Conservation (phyloP, 768 basidiomycete genomes). For the Termitomyces heimii region DNA sequence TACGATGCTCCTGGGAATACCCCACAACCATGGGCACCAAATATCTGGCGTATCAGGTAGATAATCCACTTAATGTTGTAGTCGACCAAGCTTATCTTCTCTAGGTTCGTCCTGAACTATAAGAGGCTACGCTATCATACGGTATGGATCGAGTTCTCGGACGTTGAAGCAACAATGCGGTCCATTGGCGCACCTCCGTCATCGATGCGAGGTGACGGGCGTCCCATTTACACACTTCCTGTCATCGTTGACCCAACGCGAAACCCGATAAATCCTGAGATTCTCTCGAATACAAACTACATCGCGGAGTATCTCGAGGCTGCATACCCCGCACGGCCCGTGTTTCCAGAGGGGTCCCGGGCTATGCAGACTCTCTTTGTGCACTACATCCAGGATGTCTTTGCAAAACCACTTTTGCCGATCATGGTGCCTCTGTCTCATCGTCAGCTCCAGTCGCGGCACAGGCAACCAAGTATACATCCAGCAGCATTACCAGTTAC, state of each 20-base stretch:
- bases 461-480: conserved; percentile 37
- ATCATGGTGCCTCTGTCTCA: conserved; percentile 70
- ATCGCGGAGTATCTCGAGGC: conserved; percentile 73
- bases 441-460: conserved; percentile 49
- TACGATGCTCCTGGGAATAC: conserved; percentile 61
- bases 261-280: conserved; percentile 36
- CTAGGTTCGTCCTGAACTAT: conserved; percentile 70
- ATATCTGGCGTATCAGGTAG: conserved; percentile 68
- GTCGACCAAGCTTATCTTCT: neutral
- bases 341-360: conserved; percentile 66
- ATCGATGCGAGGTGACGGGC: conserved; percentile 45
- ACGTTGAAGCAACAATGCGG: conserved; percentile 57
- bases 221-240: conserved; percentile 63
- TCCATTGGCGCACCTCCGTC: conserved; percentile 57
- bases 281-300: conserved; percentile 51
- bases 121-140: conserved; percentile 69
- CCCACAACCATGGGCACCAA: conserved; percentile 71
- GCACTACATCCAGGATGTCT: conserved; percentile 60
- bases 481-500: conserved; percentile 23
- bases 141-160: conserved; percentile 63
- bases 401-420: conserved; percentile 59
- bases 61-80: neutral
- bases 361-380: conserved; percentile 67
- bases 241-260: conserved; percentile 57
- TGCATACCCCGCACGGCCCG: conserved; percentile 60